Conservation (phyloP, 306 rosid species). For the Quercus parvula region DNA sequence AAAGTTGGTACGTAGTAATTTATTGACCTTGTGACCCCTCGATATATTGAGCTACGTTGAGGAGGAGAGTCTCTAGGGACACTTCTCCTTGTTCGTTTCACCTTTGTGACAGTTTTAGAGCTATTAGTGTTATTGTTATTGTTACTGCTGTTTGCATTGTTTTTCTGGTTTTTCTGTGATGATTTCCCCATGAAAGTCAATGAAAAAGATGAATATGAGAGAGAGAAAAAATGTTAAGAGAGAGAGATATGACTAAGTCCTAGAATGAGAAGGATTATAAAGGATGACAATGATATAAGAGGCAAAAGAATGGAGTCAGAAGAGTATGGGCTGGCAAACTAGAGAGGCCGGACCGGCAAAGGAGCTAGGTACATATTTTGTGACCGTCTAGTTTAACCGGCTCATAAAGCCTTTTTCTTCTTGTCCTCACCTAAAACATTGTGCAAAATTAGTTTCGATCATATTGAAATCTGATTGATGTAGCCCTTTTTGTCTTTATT, state of each 20-base stretch:
- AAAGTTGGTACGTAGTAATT: too few species aligned
- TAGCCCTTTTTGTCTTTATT: slow-evolving; percentile 3
- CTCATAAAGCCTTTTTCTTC: slow-evolving; percentile 9
- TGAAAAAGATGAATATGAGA: neutral
- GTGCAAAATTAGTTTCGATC: slow-evolving; percentile 5
- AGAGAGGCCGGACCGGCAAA: slow-evolving; percentile 16
- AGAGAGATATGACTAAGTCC: slow-evolving; percentile 18
- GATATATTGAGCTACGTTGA: slow-evolving; percentile 70
- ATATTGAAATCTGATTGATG: neutral
- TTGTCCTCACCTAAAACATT: slow-evolving; percentile 13
- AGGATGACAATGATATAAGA: neutral
- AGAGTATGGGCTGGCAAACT: slow-evolving; percentile 18
- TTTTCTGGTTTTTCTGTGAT: slow-evolving; percentile 41
- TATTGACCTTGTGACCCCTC: slow-evolving; percentile 85
- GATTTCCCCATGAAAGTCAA: slow-evolving; percentile 44
- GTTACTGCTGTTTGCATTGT: slow-evolving; percentile 10
- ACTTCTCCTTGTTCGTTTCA: slow-evolving; percentile 60
- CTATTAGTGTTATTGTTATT: neutral
- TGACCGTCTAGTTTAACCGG: slow-evolving; percentile 31
- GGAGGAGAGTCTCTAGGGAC: slow-evolving; percentile 68
- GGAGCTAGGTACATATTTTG: neutral
- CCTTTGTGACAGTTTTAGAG: slow-evolving; percentile 24
- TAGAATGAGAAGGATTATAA: slow-evolving; percentile 18
- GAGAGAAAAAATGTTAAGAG: neutral
- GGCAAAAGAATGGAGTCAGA: neutral